Evolutionary conservation across 2,329 filamentous ascomycete species (phyloP).

Genomic region (Aspergillus sp.): DNA sequence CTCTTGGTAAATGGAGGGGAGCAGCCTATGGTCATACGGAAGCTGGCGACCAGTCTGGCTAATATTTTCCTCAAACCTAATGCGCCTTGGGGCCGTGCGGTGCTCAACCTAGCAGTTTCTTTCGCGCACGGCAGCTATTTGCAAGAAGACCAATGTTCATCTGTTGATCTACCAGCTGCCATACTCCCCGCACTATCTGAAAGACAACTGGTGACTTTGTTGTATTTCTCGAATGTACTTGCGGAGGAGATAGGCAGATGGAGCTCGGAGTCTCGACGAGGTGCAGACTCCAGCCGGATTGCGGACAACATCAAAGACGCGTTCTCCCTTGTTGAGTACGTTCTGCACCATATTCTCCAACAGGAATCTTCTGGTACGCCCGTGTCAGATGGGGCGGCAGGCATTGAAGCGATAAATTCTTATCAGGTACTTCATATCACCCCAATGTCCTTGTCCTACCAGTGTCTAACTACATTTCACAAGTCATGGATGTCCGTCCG

Average conservation of each 20-base stretch:
- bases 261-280: slow-evolving; percentile 19
- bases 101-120: slow-evolving; percentile 37
- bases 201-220: slow-evolving; percentile 31
- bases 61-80: slow-evolving; percentile 42
- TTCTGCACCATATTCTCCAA: slow-evolving; percentile 30
- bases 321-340: slow-evolving; percentile 34
- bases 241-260: slow-evolving; percentile 37
- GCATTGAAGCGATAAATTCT: slow-evolving; percentile 33
- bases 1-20: slow-evolving; percentile 38
- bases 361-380: slow-evolving; percentile 19
- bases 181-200: slow-evolving; percentile 38
- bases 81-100: slow-evolving; percentile 36
- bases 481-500: slow-evolving; percentile 37
- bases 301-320: slow-evolving; percentile 36
- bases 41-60: slow-evolving; percentile 46
- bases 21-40: slow-evolving; percentile 40
- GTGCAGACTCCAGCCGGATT: slow-evolving; percentile 12
- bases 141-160: slow-evolving; percentile 29
- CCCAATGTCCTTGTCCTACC: background rate
- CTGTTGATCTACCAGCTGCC: slow-evolving; percentile 26
- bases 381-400: slow-evolving; percentile 20
- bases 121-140: slow-evolving; percentile 38
- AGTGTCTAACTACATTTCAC: slow-evolving; percentile 4
- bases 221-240: slow-evolving; percentile 40
- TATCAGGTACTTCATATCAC: slow-evolving; percentile 27